Evolutionary conservation across 495 filamentous ascomycete species (phyloP).

Genomic region (Amniculicola lignicola): DNA sequence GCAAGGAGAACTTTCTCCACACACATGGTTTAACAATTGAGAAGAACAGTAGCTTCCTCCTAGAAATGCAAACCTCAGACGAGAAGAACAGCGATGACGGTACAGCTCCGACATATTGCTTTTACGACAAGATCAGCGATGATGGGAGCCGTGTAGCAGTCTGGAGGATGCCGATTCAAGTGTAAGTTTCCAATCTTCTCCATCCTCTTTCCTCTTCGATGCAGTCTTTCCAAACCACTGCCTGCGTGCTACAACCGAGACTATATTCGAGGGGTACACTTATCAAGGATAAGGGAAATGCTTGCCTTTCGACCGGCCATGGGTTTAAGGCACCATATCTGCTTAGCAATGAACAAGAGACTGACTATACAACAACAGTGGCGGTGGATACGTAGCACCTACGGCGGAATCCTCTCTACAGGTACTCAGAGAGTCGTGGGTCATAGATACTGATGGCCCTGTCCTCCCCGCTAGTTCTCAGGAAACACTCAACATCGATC

Average conservation of each 20-base stretch:
- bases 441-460: neutral
- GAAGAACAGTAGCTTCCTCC: neutral
- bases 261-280: no score
- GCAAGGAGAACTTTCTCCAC: neutral
- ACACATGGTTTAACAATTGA: neutral
- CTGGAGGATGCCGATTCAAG: neutral
- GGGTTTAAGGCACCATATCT: no score
- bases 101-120: neutral
- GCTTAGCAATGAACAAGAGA: no score
- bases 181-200: neutral
- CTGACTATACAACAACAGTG: neutral
- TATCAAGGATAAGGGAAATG: no score
- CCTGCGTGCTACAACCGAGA: no score
- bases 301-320: no score
- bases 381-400: neutral
- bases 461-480: neutral
- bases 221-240: no score
- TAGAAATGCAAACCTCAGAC: neutral
- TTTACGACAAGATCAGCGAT: neutral
- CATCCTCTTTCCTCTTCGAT: neutral
- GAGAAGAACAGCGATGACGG: neutral
- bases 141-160: conserved; percentile 3
- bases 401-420: neutral
- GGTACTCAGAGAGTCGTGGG: neutral
- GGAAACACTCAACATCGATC: neutral